Evolutionary conservation across 352 stramenopile species (phyloP).

Genomic region (Pythium sp.): DNA sequence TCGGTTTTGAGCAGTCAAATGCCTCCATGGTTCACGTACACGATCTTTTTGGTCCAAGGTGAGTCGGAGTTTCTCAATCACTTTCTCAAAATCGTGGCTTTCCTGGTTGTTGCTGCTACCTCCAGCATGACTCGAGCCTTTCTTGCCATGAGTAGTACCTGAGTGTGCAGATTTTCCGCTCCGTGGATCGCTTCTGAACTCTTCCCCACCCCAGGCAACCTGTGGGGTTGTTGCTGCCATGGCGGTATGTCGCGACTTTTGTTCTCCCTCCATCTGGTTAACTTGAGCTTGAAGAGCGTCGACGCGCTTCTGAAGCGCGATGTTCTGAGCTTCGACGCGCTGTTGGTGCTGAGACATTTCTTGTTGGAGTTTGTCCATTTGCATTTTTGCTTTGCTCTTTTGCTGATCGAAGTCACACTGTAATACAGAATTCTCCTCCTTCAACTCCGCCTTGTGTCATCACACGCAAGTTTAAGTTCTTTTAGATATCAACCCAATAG

Average conservation of each 20-base stretch:
- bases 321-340: constrained; percentile 18
- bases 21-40: constrained; percentile 20
- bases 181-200: background rate
- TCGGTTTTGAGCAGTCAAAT: constrained; percentile 10
- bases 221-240: constrained; percentile 1
- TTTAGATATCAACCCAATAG: background rate
- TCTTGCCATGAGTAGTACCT: constrained; percentile 2
- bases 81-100: constrained; percentile 35
- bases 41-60: constrained; percentile 53
- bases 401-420: constrained; percentile 28
- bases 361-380: constrained; percentile 17
- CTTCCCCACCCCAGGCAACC: constrained; percentile 14
- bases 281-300: constrained; percentile 29
- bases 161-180: background rate
- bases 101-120: constrained; percentile 37
- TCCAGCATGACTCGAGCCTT: background rate
- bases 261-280: constrained; percentile 6
- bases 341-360: constrained; percentile 19
- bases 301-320: constrained; percentile 27
- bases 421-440: constrained; percentile 26
- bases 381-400: constrained; percentile 14
- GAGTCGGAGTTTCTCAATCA: constrained; percentile 37
- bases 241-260: constrained; percentile 6
- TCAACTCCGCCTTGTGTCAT: constrained; percentile 24
- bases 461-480: too few species aligned